Evolutionary conservation across 306 rosid species (phyloP), one percentile per base, ranked within the genome.

Genomic region (Prunus salicina): DNA sequence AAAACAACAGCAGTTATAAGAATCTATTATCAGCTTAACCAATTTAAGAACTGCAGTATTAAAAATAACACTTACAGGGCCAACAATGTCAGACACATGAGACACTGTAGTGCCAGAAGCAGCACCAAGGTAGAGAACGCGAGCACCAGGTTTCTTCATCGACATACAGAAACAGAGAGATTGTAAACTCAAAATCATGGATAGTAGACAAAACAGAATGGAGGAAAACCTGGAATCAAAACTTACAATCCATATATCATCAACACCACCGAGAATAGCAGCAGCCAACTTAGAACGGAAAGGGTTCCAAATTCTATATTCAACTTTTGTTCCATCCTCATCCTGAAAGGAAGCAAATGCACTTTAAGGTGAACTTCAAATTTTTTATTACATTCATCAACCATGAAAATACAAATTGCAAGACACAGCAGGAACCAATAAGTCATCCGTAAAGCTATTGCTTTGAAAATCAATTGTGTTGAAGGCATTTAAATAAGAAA

Each of bases 31-130:
- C 34, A 27, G 14, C 3, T 8, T 3, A 20, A 6, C 7, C 28
- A 22, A 10, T 28, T 22, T 25, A 9, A 13, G 2, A 79, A 2
- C 12, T 30, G 14, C 28, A 19, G 8, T 5, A 30, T 1, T 7
- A 46, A 19, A 12, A 34, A 4, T 0, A 10, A 10, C 34, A 84
- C 93, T 84, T 82, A 92, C 99, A 5, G 98, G 97, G 27, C 99
- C 99, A 80, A 96, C 96, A 72, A 96, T 20, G 71, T 96, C 99
- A 16, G 98, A 92, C n/a, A 96, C 99, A 14, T 96, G 98, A 46
- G 98, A 92, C 13, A 96, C 99, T 2, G 97, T 96, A 43, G 97
- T 96, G 6, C 99, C 98, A 13, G 98, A 92, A 76, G 99, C 99
- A 82, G 98, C 97, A 15, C 98, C 97, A 1, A 94, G 91, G 79